Evolutionary conservation across 192 early-diverging fungal species (phyloP), one percentile per base, ranked within the genome.

Genomic region (Funneliformis geosporum): DNA sequence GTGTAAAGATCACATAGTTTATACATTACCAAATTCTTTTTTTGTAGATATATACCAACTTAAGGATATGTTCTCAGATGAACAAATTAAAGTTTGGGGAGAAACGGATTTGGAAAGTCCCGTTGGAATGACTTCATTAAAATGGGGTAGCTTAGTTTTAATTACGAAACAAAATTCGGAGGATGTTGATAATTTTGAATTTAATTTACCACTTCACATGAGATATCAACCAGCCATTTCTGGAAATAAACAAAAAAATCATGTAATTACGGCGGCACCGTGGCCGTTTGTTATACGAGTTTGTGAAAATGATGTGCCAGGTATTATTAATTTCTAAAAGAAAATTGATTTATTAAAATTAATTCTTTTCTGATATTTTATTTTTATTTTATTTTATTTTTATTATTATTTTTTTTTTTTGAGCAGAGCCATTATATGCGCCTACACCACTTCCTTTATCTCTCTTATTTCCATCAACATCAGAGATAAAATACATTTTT

Each of bases 161-260:
- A n/a, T 40, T 40, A 42, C 21, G n/a, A 21, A 6, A 8, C 33
- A 69, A 11, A 39, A 7, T 38, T n/a, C 39, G 18, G 21, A 8
- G 21, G 8, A 69, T 5, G 28, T n/a, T 33, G 18, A 44, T 42
- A 8, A 4, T 16, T 66, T 66, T 69, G 39, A 42, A 18, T 69
- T 69, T 21, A 66, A 12, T 66, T 28, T 66, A 38, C 67, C 67
- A 42, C 21, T 69, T 42, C 67, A 40, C 42, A 42, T 69, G 39
- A 33, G 67, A 69, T 69, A 69, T 69, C 67, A 69, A 69, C 67
- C 67, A 69, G 38, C 38, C 28, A 42, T 40, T n/a, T 42, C 40
- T 69, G 67, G 21, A 42, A 39, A 40, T 44, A 40, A 39, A 8
- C 33, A 42, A 69, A 65, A 27, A 65, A 69, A 21, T 69, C 67